These are phyloP conservation scores for Albifimbria verrucaria DNA, from an alignment of 2,329 filamentous ascomycete genomes.

Conservation along the genomic window DNA sequence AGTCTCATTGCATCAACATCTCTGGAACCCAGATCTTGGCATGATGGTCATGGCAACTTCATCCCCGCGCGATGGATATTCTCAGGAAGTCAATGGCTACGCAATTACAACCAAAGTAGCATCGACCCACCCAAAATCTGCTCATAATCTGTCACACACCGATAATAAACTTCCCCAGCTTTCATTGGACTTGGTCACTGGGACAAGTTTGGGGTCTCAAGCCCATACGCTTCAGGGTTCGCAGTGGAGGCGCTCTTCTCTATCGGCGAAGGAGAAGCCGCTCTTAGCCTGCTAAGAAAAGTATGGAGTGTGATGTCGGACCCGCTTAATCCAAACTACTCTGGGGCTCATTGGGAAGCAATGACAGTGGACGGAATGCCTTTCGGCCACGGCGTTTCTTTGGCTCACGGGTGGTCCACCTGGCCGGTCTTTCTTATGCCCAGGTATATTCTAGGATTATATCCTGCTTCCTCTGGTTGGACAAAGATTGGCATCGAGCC, in stretches of 20 bases:
- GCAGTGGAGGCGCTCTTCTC: not conserved
- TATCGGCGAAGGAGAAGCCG: not conserved
- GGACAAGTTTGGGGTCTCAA: not conserved
- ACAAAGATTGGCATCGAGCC: not conserved
- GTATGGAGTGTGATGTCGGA: slow-evolving; percentile 1
- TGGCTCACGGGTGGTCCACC: slow-evolving; percentile 1
- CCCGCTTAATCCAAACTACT: not conserved
- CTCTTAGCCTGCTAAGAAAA: not conserved
- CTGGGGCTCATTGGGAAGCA: slow-evolving; percentile 3
- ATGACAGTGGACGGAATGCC: slow-evolving; percentile 1
- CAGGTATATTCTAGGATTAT: not conserved
- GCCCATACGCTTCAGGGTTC: not conserved
- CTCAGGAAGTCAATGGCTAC: not conserved
- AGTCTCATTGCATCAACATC: not conserved
- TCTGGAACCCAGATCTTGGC: not conserved
- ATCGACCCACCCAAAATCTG: not conserved
- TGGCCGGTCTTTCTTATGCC: slow-evolving; percentile 3
- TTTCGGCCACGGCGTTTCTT: not conserved
- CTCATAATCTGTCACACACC: not conserved
- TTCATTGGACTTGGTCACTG: not conserved
- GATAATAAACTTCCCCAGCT: not conserved
- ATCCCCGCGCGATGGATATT: not conserved
- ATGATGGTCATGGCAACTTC: not conserved
- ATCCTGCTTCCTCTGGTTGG: not conserved
- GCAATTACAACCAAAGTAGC: not conserved